Evolutionary conservation across 805 yeast species (phyloP), one percentile per base, ranked within the genome.

Genomic region (Trichomonascus vanleenenianus): DNA sequence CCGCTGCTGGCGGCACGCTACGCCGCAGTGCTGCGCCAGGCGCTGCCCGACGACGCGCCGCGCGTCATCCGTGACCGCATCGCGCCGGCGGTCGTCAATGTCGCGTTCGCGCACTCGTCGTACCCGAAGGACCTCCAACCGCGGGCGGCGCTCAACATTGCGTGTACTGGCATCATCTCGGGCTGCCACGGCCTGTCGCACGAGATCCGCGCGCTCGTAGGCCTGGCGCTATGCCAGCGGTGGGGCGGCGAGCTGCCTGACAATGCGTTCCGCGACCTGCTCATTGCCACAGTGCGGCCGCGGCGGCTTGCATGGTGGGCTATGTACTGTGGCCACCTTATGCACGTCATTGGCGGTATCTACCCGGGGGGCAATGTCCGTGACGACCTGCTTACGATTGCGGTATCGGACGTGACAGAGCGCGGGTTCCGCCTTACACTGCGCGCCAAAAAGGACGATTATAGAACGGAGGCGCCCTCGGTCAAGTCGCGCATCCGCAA

Each of bases 231-330:
- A 20, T 79, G 87, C 64, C 85, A 82, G 54, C 68, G 93, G 52
- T 84, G 91, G 91, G 91, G 91, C 31, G 86, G 84, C 2, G 87
- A 81, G 50, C 66, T 83, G 11, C 83, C 86, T 12, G 77, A 74
- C 35, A 48, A 40, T 37, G 12, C 46, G 3, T 73, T 68, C 54
- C 74, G 74, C 52, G 56, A 60, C 20, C 41, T 54, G 7, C 43
- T 60, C n/a, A 47, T 56, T n/a, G 35, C 50, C 6, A 46, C 60
- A 9, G 52, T 56, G 2, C 71, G 67, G 39, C 72, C 73, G 2
- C 61, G 65, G 49, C 63, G 62, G 40, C 58, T 66, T 15, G 73
- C 70, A 27, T 82, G 84, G 76, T 83, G 89, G 89, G 81, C 86
- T 2, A 72, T 77, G 56, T 81, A 78, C 55, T 69, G 79, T 51